Evolutionary conservation across 306 rosid species (phyloP).

Genomic region (Begonia fuchsioides): DNA sequence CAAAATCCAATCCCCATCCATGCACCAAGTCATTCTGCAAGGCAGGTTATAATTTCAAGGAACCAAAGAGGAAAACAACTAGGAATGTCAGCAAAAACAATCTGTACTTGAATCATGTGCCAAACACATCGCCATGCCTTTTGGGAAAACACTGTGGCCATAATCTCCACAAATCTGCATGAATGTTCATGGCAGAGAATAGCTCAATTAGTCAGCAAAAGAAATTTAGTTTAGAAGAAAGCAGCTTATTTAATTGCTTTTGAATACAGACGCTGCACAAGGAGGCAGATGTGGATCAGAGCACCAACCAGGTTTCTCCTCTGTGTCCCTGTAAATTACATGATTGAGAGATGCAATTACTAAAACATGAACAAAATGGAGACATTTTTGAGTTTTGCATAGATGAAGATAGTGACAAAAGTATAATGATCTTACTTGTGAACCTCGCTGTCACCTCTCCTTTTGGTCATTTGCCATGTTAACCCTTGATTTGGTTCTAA

Average conservation of each 20-base stretch:
- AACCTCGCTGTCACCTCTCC: slow-evolving; percentile 46
- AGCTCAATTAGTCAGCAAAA: too few relatives aligned
- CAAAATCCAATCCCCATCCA: slow-evolving; percentile 97
- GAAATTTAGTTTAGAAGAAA: too few relatives aligned
- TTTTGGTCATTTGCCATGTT: slow-evolving; percentile 80
- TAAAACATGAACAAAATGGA: too few relatives aligned
- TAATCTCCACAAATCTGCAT: slow-evolving; percentile 83
- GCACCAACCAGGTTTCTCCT: slow-evolving; percentile 69
- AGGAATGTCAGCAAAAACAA: not conserved
- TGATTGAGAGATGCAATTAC: too few relatives aligned
- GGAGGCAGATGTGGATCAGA: slow-evolving; percentile 58
- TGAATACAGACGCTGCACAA: slow-evolving; percentile 62
- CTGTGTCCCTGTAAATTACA: slow-evolving; percentile 26
- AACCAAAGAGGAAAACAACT: not conserved
- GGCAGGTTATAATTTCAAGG: slow-evolving; percentile 1
- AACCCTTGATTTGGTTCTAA: slow-evolving; percentile 41
- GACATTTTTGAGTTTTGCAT: too few relatives aligned
- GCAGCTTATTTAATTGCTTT: too few relatives aligned
- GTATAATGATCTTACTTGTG: slow-evolving; percentile 48
- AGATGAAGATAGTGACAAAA: too few relatives aligned
- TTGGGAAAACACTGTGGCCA: slow-evolving; percentile 89
- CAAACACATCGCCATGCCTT: slow-evolving; percentile 92
- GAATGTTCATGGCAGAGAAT: not conserved
- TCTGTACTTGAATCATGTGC: slow-evolving; percentile 79
- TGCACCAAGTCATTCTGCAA: slow-evolving; percentile 77